Evolutionary conservation across 2,329 filamentous ascomycete species (phyloP).

Genomic region (Ophioceras dolichostomum): DNA sequence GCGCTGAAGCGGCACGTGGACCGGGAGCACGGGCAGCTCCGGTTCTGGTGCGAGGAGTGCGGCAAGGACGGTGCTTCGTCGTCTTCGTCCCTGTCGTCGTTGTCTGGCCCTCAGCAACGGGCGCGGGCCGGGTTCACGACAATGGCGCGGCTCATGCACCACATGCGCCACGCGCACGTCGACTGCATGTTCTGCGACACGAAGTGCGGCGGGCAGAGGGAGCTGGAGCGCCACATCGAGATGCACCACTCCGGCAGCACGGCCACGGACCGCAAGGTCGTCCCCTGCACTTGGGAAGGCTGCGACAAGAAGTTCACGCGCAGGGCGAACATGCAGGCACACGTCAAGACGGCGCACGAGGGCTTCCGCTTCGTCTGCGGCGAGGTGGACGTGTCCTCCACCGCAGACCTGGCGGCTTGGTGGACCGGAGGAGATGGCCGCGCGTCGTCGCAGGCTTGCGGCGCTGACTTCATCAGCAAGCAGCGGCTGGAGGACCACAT

Average conservation of each 20-base stretch:
- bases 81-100: no score
- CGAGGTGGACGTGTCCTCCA: conserved; percentile 37
- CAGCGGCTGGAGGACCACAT: conserved; percentile 73
- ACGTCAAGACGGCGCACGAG: conserved; percentile 67
- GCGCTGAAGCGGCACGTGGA: conserved; percentile 61
- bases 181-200: conserved; percentile 64
- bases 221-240: conserved; percentile 67
- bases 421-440: conserved; percentile 5
- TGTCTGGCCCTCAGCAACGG: conserved; percentile 25
- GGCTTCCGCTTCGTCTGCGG: conserved; percentile 73
- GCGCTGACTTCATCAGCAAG: conserved; percentile 64
- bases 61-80: conserved; percentile 15
- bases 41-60: conserved; percentile 72
- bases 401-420: conserved; percentile 50
- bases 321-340: conserved; percentile 69
- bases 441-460: conserved; percentile 52
- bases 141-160: conserved; percentile 56
- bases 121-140: conserved; percentile 50
- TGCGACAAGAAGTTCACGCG: conserved; percentile 73
- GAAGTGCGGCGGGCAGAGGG: conserved; percentile 51
- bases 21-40: conserved; percentile 54
- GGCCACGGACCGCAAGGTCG: conserved; percentile 51
- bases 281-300: conserved; percentile 52
- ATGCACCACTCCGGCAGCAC: conserved; percentile 55
- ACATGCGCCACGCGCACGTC: conserved; percentile 63